Evolutionary conservation across 2,329 filamentous ascomycete genomes (phyloP).

Genomic region (Didymella keratinophila): DNA sequence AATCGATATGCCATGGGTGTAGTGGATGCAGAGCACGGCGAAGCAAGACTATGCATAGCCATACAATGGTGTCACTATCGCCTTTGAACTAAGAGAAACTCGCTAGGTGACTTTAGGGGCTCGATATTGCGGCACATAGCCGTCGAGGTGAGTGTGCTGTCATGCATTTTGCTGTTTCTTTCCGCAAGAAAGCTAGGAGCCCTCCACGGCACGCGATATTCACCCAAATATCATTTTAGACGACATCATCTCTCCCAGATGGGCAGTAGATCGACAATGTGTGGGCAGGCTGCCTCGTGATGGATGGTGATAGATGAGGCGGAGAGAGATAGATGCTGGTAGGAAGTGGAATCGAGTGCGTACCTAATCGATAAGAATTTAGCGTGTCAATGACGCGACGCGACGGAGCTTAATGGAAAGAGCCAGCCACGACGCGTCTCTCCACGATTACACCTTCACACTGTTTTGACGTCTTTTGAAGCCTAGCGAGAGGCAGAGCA

Average conservation of each 20-base stretch:
- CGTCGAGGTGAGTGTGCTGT: too few relatives aligned
- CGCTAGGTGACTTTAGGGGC: too few relatives aligned
- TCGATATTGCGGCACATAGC: too few relatives aligned
- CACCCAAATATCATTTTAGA: background rate
- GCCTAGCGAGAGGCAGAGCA: background rate
- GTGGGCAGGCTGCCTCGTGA: background rate
- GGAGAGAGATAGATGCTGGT: background rate
- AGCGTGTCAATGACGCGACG: conserved; percentile 26
- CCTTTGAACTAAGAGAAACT: too few relatives aligned
- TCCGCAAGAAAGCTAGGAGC: too few relatives aligned
- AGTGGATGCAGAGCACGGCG: background rate
- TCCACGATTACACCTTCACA: conserved; percentile 1
- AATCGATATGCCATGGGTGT: background rate
- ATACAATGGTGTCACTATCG: background rate
- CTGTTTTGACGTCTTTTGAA: background rate
- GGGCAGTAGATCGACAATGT: background rate
- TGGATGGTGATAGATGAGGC: background rate
- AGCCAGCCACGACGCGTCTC: conserved; percentile 5
- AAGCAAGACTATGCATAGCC: background rate
- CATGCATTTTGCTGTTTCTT: too few relatives aligned
- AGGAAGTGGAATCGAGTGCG: background rate
- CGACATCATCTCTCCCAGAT: background rate
- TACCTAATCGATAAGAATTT: background rate
- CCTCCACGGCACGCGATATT: too few relatives aligned
- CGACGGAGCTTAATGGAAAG: conserved; percentile 14